Base-by-base conservation (phyloP, 208 protist species). In the Acanthamoeba lenticulata region DNA sequence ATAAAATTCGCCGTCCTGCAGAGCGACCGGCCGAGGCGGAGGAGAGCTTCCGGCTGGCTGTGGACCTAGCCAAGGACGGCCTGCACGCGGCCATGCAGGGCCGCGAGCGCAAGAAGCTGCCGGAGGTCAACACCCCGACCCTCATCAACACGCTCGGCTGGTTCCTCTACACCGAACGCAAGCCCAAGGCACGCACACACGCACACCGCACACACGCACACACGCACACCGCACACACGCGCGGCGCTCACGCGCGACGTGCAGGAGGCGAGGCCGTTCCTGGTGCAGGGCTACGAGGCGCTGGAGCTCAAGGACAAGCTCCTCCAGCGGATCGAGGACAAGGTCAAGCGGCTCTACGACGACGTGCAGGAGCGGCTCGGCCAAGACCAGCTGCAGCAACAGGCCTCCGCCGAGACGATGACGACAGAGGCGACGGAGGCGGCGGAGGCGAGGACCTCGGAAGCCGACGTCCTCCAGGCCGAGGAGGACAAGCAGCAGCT, bases 81-180 rank as follows among this genome's bases (percentile, higher is more conserved):
- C 42, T 88, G 77, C 1, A 11, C 34, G 77, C 6, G 27, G 9
- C 24, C 7, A 88, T n/a, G 77, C 45, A 88, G 77, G 65, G 65
- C 36, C 65, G 36, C n/a, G 65, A 74, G 65, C 65, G 65, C 24
- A 88, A 67, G 34, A 88, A 57, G 47, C 47, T 88, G 24, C 77
- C 47, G 9, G 77, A 88, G 47, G 34, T 36, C 77, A 88, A 88
- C 77, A 4, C 9, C 24, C 77, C 77, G 24, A 88, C 77, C 9
- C 77, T 88, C 29, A 9, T 60, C 44, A 88, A 88, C n/a, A 88
- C 77, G 9, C 17, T 88, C 17, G 77, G 77, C 40, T 88, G 77
- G 77, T 88, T 88, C 47, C 27, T 89, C 47, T 60, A 89, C 81
- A 89, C 47, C 52, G 40, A 49, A 40, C 40, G 77, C 24, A 88